Percentiles rank a stretch among this genome's conserved stretches.
These are phyloP conservation scores for Ascocoryne sarcoides DNA, from an alignment of 2,329 filamentous ascomycete species.

Conservation along the genomic window DNA sequence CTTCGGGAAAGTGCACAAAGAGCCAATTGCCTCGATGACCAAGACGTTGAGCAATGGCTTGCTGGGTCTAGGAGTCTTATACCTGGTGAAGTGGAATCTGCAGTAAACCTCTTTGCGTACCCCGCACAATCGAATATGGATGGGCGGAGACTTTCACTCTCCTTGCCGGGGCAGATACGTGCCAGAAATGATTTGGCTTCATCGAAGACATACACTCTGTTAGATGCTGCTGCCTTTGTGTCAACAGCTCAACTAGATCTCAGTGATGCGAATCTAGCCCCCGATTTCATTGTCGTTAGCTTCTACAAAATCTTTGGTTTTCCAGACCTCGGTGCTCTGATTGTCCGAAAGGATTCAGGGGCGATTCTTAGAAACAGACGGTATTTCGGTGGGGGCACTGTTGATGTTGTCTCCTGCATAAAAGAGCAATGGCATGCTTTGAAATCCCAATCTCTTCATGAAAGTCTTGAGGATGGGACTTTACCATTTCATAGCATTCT, in stretches of 20 bases:
- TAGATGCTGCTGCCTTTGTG: slow-evolving; percentile 77
- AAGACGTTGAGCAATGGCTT: slow-evolving; percentile 58
- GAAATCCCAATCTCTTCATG: slow-evolving; percentile 65
- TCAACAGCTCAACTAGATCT: slow-evolving; percentile 72
- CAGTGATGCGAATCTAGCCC: slow-evolving; percentile 47
- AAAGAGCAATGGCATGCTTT: slow-evolving; percentile 75
- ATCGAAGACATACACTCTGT: slow-evolving; percentile 50
- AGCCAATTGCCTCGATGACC: slow-evolving; percentile 59
- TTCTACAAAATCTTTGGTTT: slow-evolving; percentile 99
- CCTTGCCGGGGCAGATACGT: slow-evolving; percentile 52
- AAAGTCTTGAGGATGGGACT: slow-evolving; percentile 83
- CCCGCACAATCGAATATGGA: slow-evolving; percentile 93
- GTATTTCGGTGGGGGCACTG: slow-evolving; percentile 93
- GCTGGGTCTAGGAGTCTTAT: slow-evolving; percentile 29
- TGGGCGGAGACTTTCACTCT: slow-evolving; percentile 62
- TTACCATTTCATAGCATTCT: slow-evolving; percentile 85
- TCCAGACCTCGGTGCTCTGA: slow-evolving; percentile 77
- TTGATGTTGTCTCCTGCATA: slow-evolving; percentile 76
- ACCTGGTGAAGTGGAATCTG: slow-evolving; percentile 15
- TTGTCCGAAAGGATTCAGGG: slow-evolving; percentile 66
- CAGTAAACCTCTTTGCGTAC: slow-evolving; percentile 60
- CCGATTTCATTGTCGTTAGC: slow-evolving; percentile 82
- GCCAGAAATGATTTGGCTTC: slow-evolving; percentile 20
- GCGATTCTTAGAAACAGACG: slow-evolving; percentile 54
- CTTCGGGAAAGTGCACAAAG: slow-evolving; percentile 60